Evolutionary conservation across 2,329 filamentous ascomycete genomes (phyloP), one percentile per base, ranked within the genome.

Genomic region (Pseudogymnoascus sp.): DNA sequence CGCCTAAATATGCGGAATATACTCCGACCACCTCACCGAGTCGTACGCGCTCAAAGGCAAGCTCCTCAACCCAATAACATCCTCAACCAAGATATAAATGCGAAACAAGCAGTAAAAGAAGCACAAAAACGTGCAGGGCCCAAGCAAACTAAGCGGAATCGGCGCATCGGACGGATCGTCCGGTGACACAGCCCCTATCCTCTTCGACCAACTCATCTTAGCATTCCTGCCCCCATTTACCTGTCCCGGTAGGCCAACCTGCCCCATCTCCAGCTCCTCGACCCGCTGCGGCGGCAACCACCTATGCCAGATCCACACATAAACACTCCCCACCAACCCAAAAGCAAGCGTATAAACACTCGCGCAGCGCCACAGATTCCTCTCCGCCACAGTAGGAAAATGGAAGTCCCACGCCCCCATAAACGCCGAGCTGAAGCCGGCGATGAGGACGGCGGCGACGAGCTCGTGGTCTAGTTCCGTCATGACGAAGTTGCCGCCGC

Each of bases 11-110:
- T 65, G 62, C n/a, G 64, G 64, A 25, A 65, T 28, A 23, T 61
- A 65, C 35, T 49, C 49, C n/a, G 38, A 35, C 62, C 62, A 65
- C 18, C 63, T 52, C 11, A 65, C 62, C n/a, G 64, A 63, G 12
- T 61, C 23, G 52, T 45, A 65, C 12, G 64, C 64, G 41, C 60
- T 65, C 18, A 23, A 64, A 25, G 12, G 38, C 41, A 31, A 37
- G 9, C 40, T 60, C 33, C 58, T 60, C 58, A 60, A 8, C 21
- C 58, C 58, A 60, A 60, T 60, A 60, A 60, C 33, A 37, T 60
- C 58, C 40, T 60, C 58, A n/a, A 41, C 58, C 14, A 60, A 25
- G 16, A 61, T 28, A 61, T 61, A 61, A 12, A 31, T 31, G 3
- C 60, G 40, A 49, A 40, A 28, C 23, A 61, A 52, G 18, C 35